Percentiles rank a stretch among this genome's conserved stretches.
Evolutionary conservation across 2,329 filamentous ascomycete genomes (phyloP).

Genomic region (Stachybotrys chlorohalonatus): DNA sequence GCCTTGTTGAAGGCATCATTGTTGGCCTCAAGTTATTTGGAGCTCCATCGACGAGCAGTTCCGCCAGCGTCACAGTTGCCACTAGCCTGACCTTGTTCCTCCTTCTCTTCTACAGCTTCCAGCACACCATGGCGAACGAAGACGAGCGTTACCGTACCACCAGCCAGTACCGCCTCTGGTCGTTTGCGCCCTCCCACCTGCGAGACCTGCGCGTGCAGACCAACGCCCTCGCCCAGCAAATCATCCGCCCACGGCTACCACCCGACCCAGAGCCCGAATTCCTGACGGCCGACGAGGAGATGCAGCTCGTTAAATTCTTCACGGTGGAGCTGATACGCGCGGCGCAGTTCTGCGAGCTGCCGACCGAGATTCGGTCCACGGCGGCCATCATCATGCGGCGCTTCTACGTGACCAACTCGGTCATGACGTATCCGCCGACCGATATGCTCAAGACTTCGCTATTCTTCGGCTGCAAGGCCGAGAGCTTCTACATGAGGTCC

Average conservation of each 20-base stretch:
- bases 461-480: constrained; percentile 89
- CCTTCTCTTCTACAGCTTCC: neutral
- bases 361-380: constrained; percentile 49
- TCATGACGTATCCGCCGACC: constrained; percentile 92
- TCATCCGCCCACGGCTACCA: constrained; percentile 49
- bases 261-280: constrained; percentile 58
- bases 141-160: constrained; percentile 86
- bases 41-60: too few relatives aligned
- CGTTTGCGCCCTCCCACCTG: constrained; percentile 69
- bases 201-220: constrained; percentile 65
- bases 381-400: constrained; percentile 84
- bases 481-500: constrained; percentile 66
- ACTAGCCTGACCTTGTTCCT: neutral
- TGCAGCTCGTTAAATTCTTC: constrained; percentile 72
- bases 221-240: constrained; percentile 61
- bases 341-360: constrained; percentile 42
- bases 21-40: too few relatives aligned
- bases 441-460: constrained; percentile 83
- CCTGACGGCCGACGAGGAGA: constrained; percentile 75
- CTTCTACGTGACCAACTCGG: constrained; percentile 91
- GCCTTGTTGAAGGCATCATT: too few relatives aligned
- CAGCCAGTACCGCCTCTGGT: constrained; percentile 88
- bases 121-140: constrained; percentile 59
- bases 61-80: too few relatives aligned
- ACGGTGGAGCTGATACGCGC: constrained; percentile 49